Evolutionary conservation across 768 basidiomycete genomes (phyloP).

Genomic region (Pisolithus albus): DNA sequence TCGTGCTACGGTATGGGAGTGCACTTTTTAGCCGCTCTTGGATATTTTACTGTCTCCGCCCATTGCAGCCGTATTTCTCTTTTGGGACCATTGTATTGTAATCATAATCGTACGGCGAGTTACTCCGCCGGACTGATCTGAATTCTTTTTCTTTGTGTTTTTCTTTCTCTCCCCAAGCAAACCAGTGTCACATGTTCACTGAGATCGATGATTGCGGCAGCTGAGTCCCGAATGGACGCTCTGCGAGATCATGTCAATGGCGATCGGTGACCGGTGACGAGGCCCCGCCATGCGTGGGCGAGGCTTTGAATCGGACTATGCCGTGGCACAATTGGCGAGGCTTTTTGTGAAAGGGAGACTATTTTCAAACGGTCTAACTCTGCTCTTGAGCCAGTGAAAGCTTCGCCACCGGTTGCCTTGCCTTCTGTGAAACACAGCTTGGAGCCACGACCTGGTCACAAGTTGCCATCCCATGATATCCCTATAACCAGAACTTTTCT

Average conservation of each 20-base stretch:
- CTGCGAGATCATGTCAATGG: slow-evolving; percentile 2
- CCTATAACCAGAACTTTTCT: slow-evolving; percentile 12
- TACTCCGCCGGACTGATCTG: slow-evolving; percentile 17
- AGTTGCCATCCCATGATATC: neutral
- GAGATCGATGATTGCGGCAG: too few relatives aligned
- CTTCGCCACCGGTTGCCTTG: neutral
- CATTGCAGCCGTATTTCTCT: slow-evolving; percentile 18
- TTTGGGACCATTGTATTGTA: slow-evolving; percentile 12
- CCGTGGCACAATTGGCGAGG: neutral
- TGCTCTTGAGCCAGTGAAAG: neutral
- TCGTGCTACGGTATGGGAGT: neutral
- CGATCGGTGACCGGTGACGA: slow-evolving; percentile 3
- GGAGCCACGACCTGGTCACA: neutral
- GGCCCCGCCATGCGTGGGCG: neutral
- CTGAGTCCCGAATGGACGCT: too few relatives aligned
- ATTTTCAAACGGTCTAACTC: neutral
- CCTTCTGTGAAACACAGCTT: neutral
- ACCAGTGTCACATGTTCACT: slow-evolving; percentile 1
- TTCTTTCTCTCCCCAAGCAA: neutral
- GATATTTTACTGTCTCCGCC: slow-evolving; percentile 9
- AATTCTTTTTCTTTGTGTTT: too few relatives aligned
- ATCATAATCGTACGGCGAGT: slow-evolving; percentile 9
- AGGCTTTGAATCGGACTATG: neutral
- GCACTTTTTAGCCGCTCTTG: slow-evolving; percentile 6
- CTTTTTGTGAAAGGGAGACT: neutral